Evolutionary conservation across 2,329 filamentous ascomycete species (phyloP).

Genomic region (Nannizziopsis barbatae): DNA sequence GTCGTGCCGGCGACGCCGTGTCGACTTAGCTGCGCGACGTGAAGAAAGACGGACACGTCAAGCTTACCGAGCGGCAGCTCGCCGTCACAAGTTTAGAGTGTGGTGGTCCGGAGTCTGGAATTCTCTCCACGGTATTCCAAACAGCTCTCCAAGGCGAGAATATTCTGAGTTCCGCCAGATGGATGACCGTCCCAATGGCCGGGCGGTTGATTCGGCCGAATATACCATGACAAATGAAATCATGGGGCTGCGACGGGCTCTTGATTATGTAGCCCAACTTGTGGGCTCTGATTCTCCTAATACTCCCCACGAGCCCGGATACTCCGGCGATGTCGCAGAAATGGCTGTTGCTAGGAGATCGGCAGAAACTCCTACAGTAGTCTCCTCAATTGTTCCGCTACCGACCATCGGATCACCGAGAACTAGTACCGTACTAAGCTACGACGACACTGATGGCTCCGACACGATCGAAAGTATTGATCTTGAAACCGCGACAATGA

Average conservation of each 20-base stretch:
- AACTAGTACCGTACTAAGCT: conserved; percentile 22
- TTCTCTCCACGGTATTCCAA: conserved; percentile 28
- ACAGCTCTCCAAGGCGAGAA: background rate
- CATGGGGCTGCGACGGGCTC: conserved; percentile 40
- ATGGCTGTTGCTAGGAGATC: conserved; percentile 10
- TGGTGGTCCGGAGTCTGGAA: conserved; percentile 44
- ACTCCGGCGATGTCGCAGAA: conserved; percentile 13
- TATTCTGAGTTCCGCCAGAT: background rate
- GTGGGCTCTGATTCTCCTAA: conserved; percentile 19
- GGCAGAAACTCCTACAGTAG: conserved; percentile 14
- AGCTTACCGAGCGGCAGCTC: conserved; percentile 44
- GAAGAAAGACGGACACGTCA: conserved; percentile 45
- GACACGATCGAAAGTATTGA: conserved; percentile 23
- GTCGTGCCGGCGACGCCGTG: conserved; percentile 39
- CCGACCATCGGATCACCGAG: conserved; percentile 22
- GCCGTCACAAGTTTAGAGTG: conserved; percentile 40
- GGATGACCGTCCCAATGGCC: conserved; percentile 21
- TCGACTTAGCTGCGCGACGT: conserved; percentile 42
- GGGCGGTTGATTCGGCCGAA: conserved; percentile 39
- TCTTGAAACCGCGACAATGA: conserved; percentile 16
- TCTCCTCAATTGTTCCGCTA: conserved; percentile 19
- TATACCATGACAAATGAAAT: conserved; percentile 40
- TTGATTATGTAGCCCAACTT: conserved; percentile 43
- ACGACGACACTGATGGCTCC: conserved; percentile 20
- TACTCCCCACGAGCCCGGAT: background rate